phyloP scores from a whole-genome alignment of 805 yeast genomes.

The Tetrapisispora arboricola region DNA sequence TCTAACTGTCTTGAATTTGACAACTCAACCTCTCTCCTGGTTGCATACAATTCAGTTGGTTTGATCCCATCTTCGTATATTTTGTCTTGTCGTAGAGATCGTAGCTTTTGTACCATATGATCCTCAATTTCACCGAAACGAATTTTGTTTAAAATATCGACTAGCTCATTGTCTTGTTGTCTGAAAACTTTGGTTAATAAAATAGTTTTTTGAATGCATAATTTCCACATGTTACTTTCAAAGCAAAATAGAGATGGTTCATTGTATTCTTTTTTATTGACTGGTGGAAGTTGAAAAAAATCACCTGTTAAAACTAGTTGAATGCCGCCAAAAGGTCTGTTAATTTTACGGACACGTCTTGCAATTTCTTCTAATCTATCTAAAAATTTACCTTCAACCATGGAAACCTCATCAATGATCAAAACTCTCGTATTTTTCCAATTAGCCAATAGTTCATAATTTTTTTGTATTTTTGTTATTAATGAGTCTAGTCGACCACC shows the following conservation, averaged over 20 bases:
- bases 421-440: conserved; percentile 67
- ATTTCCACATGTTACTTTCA: conserved; percentile 61
- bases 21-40: conserved; percentile 70
- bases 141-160: conserved; percentile 69
- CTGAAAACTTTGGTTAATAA: conserved; percentile 74
- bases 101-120: conserved; percentile 40
- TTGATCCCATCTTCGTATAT: conserved; percentile 60
- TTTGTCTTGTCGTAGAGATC: conserved; percentile 46
- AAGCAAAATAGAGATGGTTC: conserved; percentile 50
- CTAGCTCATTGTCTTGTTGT: conserved; percentile 66
- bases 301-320: conserved; percentile 91
- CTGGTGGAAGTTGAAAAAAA: conserved; percentile 93
- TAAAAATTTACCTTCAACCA: conserved; percentile 76
- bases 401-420: conserved; percentile 86
- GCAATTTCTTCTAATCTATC: conserved; percentile 70
- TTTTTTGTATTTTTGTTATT: conserved; percentile 15
- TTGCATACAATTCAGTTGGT: conserved; percentile 85
- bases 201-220: conserved; percentile 52
- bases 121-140: conserved; percentile 58
- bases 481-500: conserved; percentile 38
- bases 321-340: conserved; percentile 83
- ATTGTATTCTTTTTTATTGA: conserved; percentile 34
- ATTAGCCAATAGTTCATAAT: conserved; percentile 10
- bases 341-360: conserved; percentile 37
- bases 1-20: conserved; percentile 53